Percentiles rank a stretch among this genome's conserved stretches.
Conservation (phyloP, 106 monocot genomes). For the Dendrobium chrysotoxum region DNA sequence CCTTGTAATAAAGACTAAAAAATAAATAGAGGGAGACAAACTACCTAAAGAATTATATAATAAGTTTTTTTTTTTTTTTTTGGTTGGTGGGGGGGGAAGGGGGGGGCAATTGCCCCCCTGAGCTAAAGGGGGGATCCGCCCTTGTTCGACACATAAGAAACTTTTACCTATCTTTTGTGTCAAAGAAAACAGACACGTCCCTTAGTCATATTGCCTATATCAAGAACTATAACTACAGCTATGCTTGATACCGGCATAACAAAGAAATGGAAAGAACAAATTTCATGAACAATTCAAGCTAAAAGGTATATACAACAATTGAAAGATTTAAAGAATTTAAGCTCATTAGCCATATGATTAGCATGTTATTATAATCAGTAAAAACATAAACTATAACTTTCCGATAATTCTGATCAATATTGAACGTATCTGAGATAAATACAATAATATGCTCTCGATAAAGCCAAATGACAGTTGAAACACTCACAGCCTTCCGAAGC, state of each 20-base stretch:
- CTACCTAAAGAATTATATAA: no score
- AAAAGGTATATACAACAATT: background rate
- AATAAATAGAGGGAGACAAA: no score
- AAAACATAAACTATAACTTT: background rate
- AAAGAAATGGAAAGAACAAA: background rate
- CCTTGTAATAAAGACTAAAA: no score
- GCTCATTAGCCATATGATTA: background rate
- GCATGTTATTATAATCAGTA: background rate
- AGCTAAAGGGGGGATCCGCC: no score
- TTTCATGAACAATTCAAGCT: background rate
- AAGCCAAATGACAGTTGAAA: background rate
- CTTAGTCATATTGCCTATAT: background rate
- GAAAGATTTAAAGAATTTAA: background rate
- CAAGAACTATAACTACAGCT: background rate
- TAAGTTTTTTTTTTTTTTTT: no score
- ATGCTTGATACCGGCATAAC: background rate
- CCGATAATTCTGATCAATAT: background rate
- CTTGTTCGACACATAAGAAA: no score
- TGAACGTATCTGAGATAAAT: background rate
- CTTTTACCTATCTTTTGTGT: background rate
- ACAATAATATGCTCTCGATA: background rate
- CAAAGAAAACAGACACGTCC: background rate
- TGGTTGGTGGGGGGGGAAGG: no score
- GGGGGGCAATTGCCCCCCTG: no score
- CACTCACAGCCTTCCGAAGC: background rate